These are phyloP conservation scores for Scleromitrula shiraiana DNA, from an alignment of 2,329 filamentous ascomycete species.

Conservation along the genomic window DNA sequence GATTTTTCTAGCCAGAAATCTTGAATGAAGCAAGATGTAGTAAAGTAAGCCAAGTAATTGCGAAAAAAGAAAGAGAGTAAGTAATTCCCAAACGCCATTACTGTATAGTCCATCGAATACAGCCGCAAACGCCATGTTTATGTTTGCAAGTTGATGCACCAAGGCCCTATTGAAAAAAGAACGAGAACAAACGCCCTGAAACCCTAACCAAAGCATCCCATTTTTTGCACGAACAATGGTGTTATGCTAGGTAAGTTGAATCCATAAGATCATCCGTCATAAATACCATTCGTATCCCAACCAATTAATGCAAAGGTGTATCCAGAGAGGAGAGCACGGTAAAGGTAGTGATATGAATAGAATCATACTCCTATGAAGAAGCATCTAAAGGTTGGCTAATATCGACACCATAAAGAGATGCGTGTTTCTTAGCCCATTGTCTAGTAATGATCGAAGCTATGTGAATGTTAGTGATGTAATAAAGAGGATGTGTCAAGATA, in stretches of 20 bases:
- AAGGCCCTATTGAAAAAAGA: slow-evolving; percentile 7
- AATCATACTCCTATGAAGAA: slow-evolving; percentile 20
- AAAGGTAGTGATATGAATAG: slow-evolving; percentile 22
- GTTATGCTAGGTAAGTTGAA: slow-evolving; percentile 7
- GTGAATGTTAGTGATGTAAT: slow-evolving; percentile 15
- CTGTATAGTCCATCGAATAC: slow-evolving; percentile 9
- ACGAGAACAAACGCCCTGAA: slow-evolving; percentile 5
- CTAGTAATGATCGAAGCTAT: slow-evolving; percentile 84
- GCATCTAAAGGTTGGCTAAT: slow-evolving; percentile 26
- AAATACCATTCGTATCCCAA: slow-evolving; percentile 28
- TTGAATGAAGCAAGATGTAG: no score
- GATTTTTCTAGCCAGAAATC: slow-evolving; percentile 10
- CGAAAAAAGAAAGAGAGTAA: not conserved
- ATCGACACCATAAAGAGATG: slow-evolving; percentile 45
- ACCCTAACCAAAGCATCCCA: slow-evolving; percentile 9
- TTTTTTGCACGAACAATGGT: slow-evolving; percentile 3
- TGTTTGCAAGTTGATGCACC: slow-evolving; percentile 6
- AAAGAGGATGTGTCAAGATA: not conserved
- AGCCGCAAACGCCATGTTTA: slow-evolving; percentile 8
- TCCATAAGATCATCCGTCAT: slow-evolving; percentile 23
- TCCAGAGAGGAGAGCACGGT: slow-evolving; percentile 26
- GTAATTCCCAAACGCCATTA: slow-evolving; percentile 6
- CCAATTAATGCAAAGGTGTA: slow-evolving; percentile 28
- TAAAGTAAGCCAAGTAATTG: not conserved
- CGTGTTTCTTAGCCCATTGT: slow-evolving; percentile 85